A percentile compares a stretch with the other conserved stretches of the same genome.
Evolutionary conservation across 2,329 filamentous ascomycete species (phyloP).

Genomic region (Neonectria punicea): DNA sequence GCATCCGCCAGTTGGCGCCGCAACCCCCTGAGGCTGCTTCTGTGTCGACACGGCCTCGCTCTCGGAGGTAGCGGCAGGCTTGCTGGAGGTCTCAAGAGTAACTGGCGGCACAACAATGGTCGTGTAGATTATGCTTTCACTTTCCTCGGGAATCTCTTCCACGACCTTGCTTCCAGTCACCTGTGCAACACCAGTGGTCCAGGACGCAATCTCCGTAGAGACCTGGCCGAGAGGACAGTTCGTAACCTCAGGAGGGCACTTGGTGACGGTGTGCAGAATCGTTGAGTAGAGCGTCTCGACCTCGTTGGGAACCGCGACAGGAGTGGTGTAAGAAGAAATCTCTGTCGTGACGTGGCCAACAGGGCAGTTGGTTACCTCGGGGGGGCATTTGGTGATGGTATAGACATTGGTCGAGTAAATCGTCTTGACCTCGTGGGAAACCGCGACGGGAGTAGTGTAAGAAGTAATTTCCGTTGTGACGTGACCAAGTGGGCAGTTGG

Average conservation of each 20-base stretch:
- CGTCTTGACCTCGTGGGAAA: slow-evolving; percentile 30
- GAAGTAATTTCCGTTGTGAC: slow-evolving; percentile 46
- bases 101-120: not conserved
- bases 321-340: slow-evolving; percentile 39
- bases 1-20: slow-evolving; percentile 41
- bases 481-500: slow-evolving; percentile 57
- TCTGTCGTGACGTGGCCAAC: slow-evolving; percentile 48
- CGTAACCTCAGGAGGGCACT: slow-evolving; percentile 61
- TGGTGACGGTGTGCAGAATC: slow-evolving; percentile 64
- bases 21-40: slow-evolving; percentile 31
- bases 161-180: slow-evolving; percentile 19
- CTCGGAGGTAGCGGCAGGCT: slow-evolving; percentile 33
- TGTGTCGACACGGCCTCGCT: slow-evolving; percentile 24
- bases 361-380: slow-evolving; percentile 62
- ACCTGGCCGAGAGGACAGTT: slow-evolving; percentile 56
- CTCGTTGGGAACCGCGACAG: slow-evolving; percentile 24
- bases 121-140: slow-evolving; percentile 16
- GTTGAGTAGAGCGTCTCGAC: slow-evolving; percentile 56
- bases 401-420: slow-evolving; percentile 61
- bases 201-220: slow-evolving; percentile 35
- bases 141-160: slow-evolving; percentile 23
- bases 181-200: not conserved
- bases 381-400: slow-evolving; percentile 65
- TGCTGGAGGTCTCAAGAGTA: slow-evolving; percentile 30
- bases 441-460: slow-evolving; percentile 32